Percentiles rank a stretch among this genome's conserved stretches.
Conservation (phyloP, 2,329 filamentous ascomycete species). For the Ophiocordyceps polyrhachis-furcata region DNA sequence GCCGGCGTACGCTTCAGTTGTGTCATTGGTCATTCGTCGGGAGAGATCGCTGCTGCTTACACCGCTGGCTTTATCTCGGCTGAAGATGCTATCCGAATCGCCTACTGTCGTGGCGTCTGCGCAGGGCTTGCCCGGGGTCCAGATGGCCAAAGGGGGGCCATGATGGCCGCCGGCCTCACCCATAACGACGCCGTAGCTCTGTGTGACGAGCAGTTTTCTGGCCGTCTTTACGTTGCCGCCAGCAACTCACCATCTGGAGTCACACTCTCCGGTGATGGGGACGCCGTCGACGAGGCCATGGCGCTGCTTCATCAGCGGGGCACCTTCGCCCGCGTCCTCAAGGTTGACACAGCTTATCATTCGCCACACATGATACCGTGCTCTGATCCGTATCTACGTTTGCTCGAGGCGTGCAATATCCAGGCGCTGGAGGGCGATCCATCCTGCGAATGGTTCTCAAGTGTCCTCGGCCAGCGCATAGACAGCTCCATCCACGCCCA, state of each 20-base stretch:
- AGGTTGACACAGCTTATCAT: constrained; percentile 21
- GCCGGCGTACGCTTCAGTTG: constrained; percentile 12
- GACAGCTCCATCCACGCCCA: constrained; percentile 5
- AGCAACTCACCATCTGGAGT: constrained; percentile 8
- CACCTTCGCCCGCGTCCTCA: constrained; percentile 12
- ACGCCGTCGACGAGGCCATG: constrained; percentile 9
- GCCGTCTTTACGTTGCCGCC: constrained; percentile 15
- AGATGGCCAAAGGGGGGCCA: not conserved
- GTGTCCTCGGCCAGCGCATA: constrained; percentile 6
- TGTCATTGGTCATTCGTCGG: constrained; percentile 20
- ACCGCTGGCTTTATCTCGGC: constrained; percentile 8
- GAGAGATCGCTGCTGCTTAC: constrained; percentile 23
- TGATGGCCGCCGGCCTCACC: constrained; percentile 9
- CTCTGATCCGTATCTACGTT: constrained; percentile 9
- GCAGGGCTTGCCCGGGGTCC: constrained; percentile 1
- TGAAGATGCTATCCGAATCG: constrained; percentile 1
- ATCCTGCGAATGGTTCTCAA: constrained; percentile 10
- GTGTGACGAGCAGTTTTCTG: constrained; percentile 3
- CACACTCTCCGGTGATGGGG: constrained; percentile 13
- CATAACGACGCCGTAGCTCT: constrained; percentile 1
- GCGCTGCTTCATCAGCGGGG: constrained; percentile 7
- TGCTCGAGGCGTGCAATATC: constrained; percentile 3
- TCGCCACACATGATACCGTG: constrained; percentile 18
- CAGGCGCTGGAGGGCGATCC: not conserved
- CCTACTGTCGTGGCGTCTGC: constrained; percentile 2